phyloP scores from a whole-genome alignment of 2,329 filamentous ascomycete species.

The Corniculantispora saksenae region DNA sequence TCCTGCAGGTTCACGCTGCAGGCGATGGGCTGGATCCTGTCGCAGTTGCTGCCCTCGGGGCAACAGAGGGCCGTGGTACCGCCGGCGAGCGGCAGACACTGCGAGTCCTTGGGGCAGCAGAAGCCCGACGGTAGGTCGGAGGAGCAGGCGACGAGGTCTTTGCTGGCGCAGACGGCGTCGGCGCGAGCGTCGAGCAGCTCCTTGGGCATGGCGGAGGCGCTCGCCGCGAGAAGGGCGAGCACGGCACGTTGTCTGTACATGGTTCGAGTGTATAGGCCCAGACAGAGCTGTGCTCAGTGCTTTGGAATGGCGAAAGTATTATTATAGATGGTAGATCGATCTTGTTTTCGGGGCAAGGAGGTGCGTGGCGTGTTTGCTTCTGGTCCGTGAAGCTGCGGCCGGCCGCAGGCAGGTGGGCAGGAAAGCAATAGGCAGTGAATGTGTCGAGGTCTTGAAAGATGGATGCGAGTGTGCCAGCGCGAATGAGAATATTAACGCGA shows the following conservation, averaged over 20 bases:
- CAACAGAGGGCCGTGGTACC: constrained; percentile 72
- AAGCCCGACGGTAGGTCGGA: constrained; percentile 33
- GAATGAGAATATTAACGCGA: background rate
- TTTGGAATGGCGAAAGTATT: background rate
- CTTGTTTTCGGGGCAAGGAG: background rate
- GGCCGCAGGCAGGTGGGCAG: background rate
- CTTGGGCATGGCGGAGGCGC: background rate
- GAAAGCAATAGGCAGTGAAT: background rate
- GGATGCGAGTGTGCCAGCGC: background rate
- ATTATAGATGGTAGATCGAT: background rate
- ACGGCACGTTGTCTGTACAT: constrained; percentile 5
- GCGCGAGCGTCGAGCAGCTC: background rate
- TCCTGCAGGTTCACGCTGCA: constrained; percentile 67
- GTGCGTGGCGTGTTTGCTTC: background rate
- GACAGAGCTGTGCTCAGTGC: no score
- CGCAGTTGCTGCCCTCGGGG: constrained; percentile 58
- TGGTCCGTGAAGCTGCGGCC: constrained; percentile 9
- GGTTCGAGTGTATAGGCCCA: no score
- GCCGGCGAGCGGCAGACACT: constrained; percentile 63
- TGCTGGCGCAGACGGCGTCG: background rate
- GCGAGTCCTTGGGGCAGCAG: constrained; percentile 59
- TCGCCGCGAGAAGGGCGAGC: constrained; percentile 2
- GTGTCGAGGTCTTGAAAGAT: background rate
- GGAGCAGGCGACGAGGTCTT: background rate
- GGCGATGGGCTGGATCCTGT: constrained; percentile 61